Percentiles rank a stretch among this genome's conserved stretches.
Conservation (phyloP, 352 stramenopile genomes). For the Phytophthora tentaculata region DNA sequence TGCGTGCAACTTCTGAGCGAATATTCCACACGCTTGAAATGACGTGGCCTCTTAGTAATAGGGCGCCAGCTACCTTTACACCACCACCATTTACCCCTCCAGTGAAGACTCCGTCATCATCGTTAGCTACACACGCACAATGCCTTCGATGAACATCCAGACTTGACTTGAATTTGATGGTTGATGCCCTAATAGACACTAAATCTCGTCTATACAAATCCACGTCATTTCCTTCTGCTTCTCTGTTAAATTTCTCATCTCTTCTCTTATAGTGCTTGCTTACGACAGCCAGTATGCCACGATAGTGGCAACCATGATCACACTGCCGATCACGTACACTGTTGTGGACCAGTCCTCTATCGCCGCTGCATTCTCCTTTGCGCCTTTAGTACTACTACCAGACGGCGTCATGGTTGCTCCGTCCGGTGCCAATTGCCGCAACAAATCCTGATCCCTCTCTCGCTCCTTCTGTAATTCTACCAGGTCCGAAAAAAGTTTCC, state of each 20-base stretch:
- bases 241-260: neutral
- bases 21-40: conserved; percentile 58
- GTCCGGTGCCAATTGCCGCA: conserved; percentile 35
- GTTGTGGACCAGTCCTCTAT: conserved; percentile 51
- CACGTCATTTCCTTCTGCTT: conserved; percentile 17
- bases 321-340: conserved; percentile 46
- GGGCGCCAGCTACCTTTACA: conserved; percentile 16
- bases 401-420: conserved; percentile 14
- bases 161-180: neutral
- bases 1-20: conserved; percentile 38
- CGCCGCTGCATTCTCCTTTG: conserved; percentile 22
- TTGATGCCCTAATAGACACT: conserved; percentile 10
- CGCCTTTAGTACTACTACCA: conserved; percentile 20
- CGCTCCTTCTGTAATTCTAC: conserved; percentile 76
- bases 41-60: conserved; percentile 31
- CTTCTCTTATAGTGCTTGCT: conserved; percentile 17
- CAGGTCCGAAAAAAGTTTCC: conserved; percentile 90
- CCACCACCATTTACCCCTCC: conserved; percentile 40
- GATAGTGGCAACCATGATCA: conserved; percentile 47
- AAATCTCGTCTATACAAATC: conserved; percentile 13
- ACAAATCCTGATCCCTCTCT: conserved; percentile 51
- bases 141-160: conserved; percentile 12
- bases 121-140: conserved; percentile 2
- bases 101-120: conserved; percentile 18
- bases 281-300: conserved; percentile 61